Evolutionary conservation across 257 asterid genomes (phyloP).

Genomic region (Ocimum tenuiflorum): DNA sequence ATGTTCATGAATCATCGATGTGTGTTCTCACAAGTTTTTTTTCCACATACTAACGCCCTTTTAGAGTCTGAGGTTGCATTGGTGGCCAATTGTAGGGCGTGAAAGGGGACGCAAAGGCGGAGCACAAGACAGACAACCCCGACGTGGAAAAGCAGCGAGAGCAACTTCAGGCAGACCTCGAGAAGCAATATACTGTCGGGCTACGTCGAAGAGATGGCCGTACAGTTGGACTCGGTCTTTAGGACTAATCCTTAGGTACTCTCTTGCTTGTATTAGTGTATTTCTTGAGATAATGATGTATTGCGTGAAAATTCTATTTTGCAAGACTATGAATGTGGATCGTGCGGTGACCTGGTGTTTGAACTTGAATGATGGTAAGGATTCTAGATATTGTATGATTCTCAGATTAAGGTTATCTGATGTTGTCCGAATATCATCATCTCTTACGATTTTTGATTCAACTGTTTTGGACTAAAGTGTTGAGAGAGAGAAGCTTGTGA

Average conservation of each 20-base stretch:
- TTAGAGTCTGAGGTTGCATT: conserved; percentile 99
- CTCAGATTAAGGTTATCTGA: neutral
- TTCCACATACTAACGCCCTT: conserved; percentile 68
- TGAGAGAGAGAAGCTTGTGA: no score
- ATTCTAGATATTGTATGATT: conserved; percentile 1
- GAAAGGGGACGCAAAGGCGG: conserved; percentile 65
- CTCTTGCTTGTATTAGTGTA: conserved; percentile 11
- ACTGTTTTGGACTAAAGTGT: neutral
- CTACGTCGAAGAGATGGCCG: conserved; percentile 98
- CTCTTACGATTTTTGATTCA: neutral
- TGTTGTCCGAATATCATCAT: neutral
- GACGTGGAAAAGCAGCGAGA: conserved; percentile 75
- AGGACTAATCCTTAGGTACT: conserved; percentile 17
- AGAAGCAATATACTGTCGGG: conserved; percentile 96
- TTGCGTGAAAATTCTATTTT: conserved; percentile 3
- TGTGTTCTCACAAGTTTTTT: conserved; percentile 18
- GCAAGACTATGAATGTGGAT: conserved; percentile 2
- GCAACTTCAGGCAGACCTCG: conserved; percentile 86
- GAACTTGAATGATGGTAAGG: conserved; percentile 7
- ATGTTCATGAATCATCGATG: conserved; percentile 2
- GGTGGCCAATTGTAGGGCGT: conserved; percentile 99
- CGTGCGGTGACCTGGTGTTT: conserved; percentile 8
- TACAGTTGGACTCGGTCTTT: conserved; percentile 95
- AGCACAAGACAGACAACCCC: conserved; percentile 48
- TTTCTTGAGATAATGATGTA: neutral